Percentiles rank a stretch among this genome's conserved stretches.
phyloP scores from a whole-genome alignment of 78 protist genomes.

The Polysphondylium violaceum region DNA sequence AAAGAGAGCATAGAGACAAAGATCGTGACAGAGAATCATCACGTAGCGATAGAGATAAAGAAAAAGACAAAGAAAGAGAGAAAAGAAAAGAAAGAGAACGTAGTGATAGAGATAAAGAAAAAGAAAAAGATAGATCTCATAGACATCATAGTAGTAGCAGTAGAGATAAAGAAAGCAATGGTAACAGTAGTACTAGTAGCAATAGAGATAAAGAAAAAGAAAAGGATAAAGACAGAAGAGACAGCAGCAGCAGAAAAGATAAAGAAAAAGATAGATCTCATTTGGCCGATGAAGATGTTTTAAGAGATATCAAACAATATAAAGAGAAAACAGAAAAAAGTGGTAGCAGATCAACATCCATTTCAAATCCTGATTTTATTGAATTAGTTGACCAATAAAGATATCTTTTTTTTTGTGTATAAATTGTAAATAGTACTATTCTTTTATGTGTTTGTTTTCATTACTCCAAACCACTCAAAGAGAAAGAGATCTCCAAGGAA shows the following conservation, averaged over 20 bases:
- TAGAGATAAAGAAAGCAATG: neutral
- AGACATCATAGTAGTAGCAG: neutral
- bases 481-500: too few species aligned
- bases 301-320: neutral
- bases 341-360: neutral
- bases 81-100: too few species aligned
- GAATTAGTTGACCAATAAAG: too few species aligned
- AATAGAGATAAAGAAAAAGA: neutral
- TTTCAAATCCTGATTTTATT: neutral
- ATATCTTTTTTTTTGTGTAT: neutral
- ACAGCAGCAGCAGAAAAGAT: neutral
- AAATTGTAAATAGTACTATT: too few species aligned
- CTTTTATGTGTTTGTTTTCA: neutral
- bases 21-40: slow-evolving; percentile 1
- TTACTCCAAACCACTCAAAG: too few species aligned
- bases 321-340: neutral
- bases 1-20: neutral
- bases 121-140: neutral
- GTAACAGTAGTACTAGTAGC: neutral
- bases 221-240: neutral
- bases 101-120: neutral
- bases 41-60: neutral
- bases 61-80: too few species aligned
- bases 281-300: neutral
- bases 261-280: neutral